Conservation (phyloP, 176 grass and related monocot species). For the Oryza officinalis region DNA sequence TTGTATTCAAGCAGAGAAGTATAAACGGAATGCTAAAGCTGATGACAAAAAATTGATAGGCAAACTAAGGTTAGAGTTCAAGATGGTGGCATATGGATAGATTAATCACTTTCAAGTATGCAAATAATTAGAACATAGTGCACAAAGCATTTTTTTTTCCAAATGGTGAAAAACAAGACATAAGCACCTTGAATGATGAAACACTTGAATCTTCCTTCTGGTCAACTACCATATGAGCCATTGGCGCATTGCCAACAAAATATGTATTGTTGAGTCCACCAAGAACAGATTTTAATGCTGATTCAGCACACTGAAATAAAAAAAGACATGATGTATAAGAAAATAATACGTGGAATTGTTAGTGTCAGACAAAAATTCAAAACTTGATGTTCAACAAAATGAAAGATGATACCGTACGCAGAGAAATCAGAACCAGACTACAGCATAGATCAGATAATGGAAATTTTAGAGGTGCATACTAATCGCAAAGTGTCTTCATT, state of each 20-base stretch:
- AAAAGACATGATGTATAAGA: neutral
- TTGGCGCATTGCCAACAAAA: constrained; percentile 97
- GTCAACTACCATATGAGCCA: constrained; percentile 82
- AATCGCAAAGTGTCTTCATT: constrained; percentile 79
- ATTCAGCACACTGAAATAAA: constrained; percentile 85
- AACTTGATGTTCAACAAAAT: neutral
- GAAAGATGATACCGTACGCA: neutral
- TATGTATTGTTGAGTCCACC: constrained; percentile 78
- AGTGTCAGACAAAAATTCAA: neutral
- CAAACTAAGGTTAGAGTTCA: neutral
- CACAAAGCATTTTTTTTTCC: neutral
- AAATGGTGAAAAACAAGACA: neutral
- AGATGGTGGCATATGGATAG: neutral
- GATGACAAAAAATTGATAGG: neutral
- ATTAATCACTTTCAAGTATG: neutral
- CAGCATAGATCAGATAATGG: neutral
- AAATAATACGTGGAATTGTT: constrained; percentile 1
- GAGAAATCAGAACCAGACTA: constrained; percentile 19
- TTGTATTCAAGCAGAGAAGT: neutral
- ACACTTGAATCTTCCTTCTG: constrained; percentile 42
- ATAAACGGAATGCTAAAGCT: neutral
- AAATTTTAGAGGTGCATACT: constrained; percentile 46
- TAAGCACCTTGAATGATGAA: constrained; percentile 69
- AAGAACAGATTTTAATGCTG: constrained; percentile 79
- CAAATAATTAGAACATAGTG: neutral